Base-by-base conservation (phyloP, 2,329 filamentous ascomycete genomes). In the Colletotrichum sp. region DNA sequence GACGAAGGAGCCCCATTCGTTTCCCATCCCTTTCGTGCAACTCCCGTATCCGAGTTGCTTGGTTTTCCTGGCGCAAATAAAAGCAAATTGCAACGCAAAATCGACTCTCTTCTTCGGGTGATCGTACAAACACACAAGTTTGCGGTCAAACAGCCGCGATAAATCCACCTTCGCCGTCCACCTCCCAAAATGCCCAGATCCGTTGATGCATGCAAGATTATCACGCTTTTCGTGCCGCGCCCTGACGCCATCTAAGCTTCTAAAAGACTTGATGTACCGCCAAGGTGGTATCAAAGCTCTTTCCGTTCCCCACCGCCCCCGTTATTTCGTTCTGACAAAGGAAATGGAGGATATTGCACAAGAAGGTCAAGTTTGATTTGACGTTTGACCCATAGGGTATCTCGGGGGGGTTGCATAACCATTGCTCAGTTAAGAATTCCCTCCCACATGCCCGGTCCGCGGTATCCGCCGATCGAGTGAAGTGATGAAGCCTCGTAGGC, bases 381-480 rank as follows among this genome's bases (percentile, higher is more conserved):
- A 70, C 56, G 16, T 69, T 68, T 71, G 61, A 72, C 48, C 56
- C 36, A 24, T 38, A 48, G 68, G 64, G 59, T 73, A 75, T 75
- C 58, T 71, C n/a, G 64, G 13, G 58, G 36, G 36, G 34, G 26
- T 28, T 32, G 48, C 56, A 63, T 65, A 24, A 28, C 63, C 13
- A 10, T 73, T 84, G 59, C 48, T 69, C 85, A 91, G 81, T 90
- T 89, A 77, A 94, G 85, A 77, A 94, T 91, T 71, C 89, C 90
- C 74, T 90, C 87, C 92, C 92, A 94, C 91, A 94, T 93, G 68
- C 92, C 91, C 52, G 90, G 90, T 43, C 90, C 91, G 58, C 87
- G 87, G 36, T 88, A 83, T 62, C 84, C 89, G 74, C 87, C 88
- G 73, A 89, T 85, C 56, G 86, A 86, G 78, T 91, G 89, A 58